Conservation (phyloP, 345 rosid genomes). For the Mangifera indica region DNA sequence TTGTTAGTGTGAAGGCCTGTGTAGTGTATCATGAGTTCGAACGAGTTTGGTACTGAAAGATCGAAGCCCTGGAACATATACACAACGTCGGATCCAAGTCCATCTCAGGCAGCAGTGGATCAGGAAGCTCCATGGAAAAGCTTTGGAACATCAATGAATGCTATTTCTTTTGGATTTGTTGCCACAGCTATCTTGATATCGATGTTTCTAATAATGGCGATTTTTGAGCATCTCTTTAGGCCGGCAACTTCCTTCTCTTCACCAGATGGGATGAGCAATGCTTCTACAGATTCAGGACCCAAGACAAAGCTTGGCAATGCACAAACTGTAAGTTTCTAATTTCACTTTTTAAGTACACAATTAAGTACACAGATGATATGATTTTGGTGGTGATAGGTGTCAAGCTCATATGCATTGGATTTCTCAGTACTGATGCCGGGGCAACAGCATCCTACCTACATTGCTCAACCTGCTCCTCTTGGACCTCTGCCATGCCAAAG, state of each 20-base stretch:
- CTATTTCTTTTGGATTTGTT: conserved; percentile 83
- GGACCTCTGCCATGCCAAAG: conserved; percentile 82
- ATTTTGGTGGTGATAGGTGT: conserved; percentile 33
- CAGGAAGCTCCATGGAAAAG: conserved; percentile 58
- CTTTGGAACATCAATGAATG: conserved; percentile 70
- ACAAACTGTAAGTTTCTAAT: conserved; percentile 41
- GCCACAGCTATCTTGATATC: conserved; percentile 91
- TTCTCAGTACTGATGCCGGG: conserved; percentile 91
- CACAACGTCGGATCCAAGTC: conserved; percentile 40
- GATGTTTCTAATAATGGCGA: conserved; percentile 95
- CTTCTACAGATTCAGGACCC: conserved; percentile 28
- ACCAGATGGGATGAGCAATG: conserved; percentile 31
- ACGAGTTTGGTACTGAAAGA: conserved; percentile 48
- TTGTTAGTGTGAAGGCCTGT: neutral
- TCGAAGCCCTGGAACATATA: conserved; percentile 59
- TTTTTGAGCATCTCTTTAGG: conserved; percentile 82
- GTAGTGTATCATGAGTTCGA: conserved; percentile 34
- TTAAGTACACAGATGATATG: no score
- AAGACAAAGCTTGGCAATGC: conserved; percentile 39
- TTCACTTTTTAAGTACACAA: no score
- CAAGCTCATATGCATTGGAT: conserved; percentile 46
- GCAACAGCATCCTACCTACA: conserved; percentile 62
- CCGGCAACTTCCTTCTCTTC: conserved; percentile 63
- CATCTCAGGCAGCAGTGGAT: conserved; percentile 32
- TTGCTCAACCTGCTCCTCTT: conserved; percentile 92